A percentile compares a stretch with the other conserved stretches of the same genome.
Evolutionary conservation across 345 rosid species (phyloP).

Genomic region (Geranium brycei): DNA sequence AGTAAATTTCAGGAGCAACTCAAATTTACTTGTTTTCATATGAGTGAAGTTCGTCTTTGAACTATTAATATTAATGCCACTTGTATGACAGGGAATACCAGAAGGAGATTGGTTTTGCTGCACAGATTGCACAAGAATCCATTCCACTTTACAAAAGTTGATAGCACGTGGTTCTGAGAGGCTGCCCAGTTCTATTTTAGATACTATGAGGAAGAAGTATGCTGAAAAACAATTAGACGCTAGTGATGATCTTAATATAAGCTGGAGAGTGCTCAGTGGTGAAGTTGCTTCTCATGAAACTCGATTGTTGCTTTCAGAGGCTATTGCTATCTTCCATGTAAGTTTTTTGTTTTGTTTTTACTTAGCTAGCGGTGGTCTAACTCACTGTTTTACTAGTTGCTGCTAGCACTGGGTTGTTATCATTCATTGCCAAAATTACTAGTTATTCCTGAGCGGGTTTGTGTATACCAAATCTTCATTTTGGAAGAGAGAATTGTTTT

Average conservation of each 20-base stretch:
- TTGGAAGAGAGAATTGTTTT: neutral
- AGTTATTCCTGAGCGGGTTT: too few relatives aligned
- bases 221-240: conserved; percentile 28
- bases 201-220: conserved; percentile 35
- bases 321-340: conserved; percentile 90
- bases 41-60: neutral
- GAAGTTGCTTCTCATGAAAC: conserved; percentile 49
- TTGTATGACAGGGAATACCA: conserved; percentile 65
- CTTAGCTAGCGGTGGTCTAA: neutral
- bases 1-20: neutral
- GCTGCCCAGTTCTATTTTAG: conserved; percentile 55
- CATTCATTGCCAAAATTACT: too few relatives aligned
- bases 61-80: conserved; percentile 8
- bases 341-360: conserved; percentile 24
- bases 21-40: conserved; percentile 2
- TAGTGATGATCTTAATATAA: conserved; percentile 32
- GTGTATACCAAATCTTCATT: too few relatives aligned
- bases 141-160: conserved; percentile 60
- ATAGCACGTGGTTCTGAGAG: conserved; percentile 53
- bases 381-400: neutral
- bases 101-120: conserved; percentile 92
- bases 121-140: conserved; percentile 52
- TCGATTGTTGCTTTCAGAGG: conserved; percentile 59
- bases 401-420: neutral
- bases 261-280: conserved; percentile 88